Evolutionary conservation across 1,284 basidiomycete species (phyloP), one percentile per base, ranked within the genome.

Genomic region (Apiotrichum porosum): DNA sequence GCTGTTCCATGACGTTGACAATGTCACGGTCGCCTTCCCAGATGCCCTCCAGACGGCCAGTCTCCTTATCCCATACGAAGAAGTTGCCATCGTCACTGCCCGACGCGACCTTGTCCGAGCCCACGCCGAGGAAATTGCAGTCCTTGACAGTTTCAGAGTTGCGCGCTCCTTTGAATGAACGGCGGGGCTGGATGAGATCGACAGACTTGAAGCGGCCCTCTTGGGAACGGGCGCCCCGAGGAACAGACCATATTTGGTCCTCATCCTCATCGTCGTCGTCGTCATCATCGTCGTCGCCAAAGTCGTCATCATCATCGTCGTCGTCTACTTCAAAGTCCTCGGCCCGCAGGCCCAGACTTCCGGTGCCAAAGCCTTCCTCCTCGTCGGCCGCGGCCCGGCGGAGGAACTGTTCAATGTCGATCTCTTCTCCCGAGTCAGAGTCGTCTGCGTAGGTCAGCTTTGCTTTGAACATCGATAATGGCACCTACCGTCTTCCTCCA

Each of bases 61-160:
- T 80, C 13, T 75, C 68, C 66, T 91, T 92, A 54, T 82, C 76
- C 88, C 88, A 97, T 10, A 92, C 76, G 69, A 95, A 79, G 53
- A 74, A 77, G 54, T 77, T 76, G 5, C 79, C 92, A 63, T 93
- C 90, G 65, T 97, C 92, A 0, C 85, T 88, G 4, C 92, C 92
- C n/a, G 86, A 89, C 9, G 82, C 77, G 28, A 95, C 80, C 52
- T 80, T 86, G 66, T 90, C 83, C 52, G 91, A 86, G 31, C 74
- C 70, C 4, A 83, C 81, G 0, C 88, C 89, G 30, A 91, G 72
- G 64, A 89, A 93, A 66, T 88, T 91, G 36, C 90, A 88, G 68
- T 95, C 92, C 72, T 95, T 97, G 47, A 93, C 82, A 0, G 92
- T 97, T 57, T 84, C 83, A 4, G 85, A 76, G 68, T 95, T 97